Evolutionary conservation across 805 yeast species (phyloP).

Genomic region (Ogataea methanolica): DNA sequence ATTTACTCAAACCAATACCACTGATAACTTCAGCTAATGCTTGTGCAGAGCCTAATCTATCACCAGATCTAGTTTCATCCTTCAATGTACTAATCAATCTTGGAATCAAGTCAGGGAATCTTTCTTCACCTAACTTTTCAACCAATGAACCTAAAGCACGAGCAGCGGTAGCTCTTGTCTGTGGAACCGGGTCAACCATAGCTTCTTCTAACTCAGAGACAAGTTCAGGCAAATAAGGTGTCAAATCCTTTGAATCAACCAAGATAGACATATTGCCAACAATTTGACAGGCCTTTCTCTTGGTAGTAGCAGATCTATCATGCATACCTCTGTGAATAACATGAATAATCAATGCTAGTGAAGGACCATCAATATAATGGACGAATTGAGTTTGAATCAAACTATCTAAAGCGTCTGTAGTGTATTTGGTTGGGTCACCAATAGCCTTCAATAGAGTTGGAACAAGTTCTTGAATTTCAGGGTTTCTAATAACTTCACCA

Average conservation of each 20-base stretch:
- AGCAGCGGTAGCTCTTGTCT: conserved; percentile 94
- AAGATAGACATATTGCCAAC: conserved; percentile 98
- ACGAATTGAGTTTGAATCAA: conserved; percentile 89
- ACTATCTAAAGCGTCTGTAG: conserved; percentile 82
- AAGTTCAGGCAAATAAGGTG: conserved; percentile 75
- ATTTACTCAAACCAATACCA: conserved; percentile 82
- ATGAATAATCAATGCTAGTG: conserved; percentile 89
- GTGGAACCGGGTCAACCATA: conserved; percentile 98
- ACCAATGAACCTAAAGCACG: conserved; percentile 95
- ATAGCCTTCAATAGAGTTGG: conserved; percentile 86
- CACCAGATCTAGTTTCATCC: conserved; percentile 79
- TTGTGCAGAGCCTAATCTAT: conserved; percentile 95
- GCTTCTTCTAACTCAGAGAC: conserved; percentile 83
- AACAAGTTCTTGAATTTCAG: conserved; percentile 90
- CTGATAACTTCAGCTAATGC: conserved; percentile 90
- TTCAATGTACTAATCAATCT: conserved; percentile 69
- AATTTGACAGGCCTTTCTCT: conserved; percentile 93
- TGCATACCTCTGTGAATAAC: conserved; percentile 94
- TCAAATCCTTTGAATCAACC: conserved; percentile 81
- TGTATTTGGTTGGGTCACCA: conserved; percentile 90
- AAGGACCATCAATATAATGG: conserved; percentile 97
- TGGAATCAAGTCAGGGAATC: conserved; percentile 87
- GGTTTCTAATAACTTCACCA: conserved; percentile 96
- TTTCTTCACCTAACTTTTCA: conserved; percentile 93
- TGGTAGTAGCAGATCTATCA: conserved; percentile 89